Evolutionary conservation across 2,329 filamentous ascomycete genomes (phyloP).

Genomic region (Fusarium brachygibbosum): DNA sequence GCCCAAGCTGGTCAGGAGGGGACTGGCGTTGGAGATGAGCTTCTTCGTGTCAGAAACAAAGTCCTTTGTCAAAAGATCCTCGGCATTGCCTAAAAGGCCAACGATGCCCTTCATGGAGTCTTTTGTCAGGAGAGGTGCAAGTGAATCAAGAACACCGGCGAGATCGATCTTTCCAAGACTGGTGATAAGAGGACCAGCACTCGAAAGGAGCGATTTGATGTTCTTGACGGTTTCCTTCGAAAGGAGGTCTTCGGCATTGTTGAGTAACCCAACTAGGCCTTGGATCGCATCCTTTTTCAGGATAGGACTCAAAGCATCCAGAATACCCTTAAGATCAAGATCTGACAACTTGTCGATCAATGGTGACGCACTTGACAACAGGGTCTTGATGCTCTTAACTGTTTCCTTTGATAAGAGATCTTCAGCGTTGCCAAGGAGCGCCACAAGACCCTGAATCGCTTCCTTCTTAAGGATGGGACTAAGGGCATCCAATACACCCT

Average conservation of each 20-base stretch:
- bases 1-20: constrained; percentile 44
- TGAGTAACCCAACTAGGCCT: constrained; percentile 50
- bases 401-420: constrained; percentile 38
- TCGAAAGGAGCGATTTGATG: constrained; percentile 45
- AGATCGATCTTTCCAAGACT: constrained; percentile 54
- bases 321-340: constrained; percentile 51
- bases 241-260: constrained; percentile 51
- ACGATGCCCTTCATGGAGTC: constrained; percentile 52
- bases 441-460: constrained; percentile 48
- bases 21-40: constrained; percentile 46
- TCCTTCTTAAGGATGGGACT: constrained; percentile 48
- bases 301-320: constrained; percentile 54
- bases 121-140: constrained; percentile 50
- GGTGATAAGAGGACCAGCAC: constrained; percentile 51
- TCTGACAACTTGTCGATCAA: constrained; percentile 47
- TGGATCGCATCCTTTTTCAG: constrained; percentile 51
- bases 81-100: constrained; percentile 53
- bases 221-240: constrained; percentile 25
- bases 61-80: constrained; percentile 47
- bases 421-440: constrained; percentile 45
- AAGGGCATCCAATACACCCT: constrained; percentile 48
- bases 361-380: constrained; percentile 35
- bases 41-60: constrained; percentile 49
- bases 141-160: constrained; percentile 45
- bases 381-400: constrained; percentile 43